phyloP scores from a whole-genome alignment of 805 yeast species.

The Pichia nanzhaoensis region DNA sequence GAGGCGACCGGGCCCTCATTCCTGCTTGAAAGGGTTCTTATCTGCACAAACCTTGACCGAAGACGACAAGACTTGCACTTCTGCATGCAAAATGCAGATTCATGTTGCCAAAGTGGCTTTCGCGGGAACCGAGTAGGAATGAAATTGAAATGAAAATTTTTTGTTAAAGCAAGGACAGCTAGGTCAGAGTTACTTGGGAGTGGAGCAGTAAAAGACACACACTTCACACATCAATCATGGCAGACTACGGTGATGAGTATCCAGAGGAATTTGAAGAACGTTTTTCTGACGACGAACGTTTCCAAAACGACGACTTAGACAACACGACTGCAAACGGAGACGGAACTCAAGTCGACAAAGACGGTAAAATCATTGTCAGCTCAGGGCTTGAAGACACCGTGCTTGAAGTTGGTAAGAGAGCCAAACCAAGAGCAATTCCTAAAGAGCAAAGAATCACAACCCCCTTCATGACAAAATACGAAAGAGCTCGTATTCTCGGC shows the following conservation, averaged over 20 bases:
- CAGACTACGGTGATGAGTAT: conserved; percentile 58
- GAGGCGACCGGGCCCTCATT: too few relatives aligned
- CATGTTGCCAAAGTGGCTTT: too few relatives aligned
- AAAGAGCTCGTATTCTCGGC: conserved; percentile 95
- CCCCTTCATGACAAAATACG: conserved; percentile 98
- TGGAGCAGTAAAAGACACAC: too few relatives aligned
- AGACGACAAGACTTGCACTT: too few relatives aligned
- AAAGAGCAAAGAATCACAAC: conserved; percentile 88
- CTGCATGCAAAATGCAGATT: too few relatives aligned
- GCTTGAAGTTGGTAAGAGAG: conserved; percentile 34
- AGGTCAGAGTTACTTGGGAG: too few relatives aligned
- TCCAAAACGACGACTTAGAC: conserved; percentile 23
- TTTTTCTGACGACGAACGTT: conserved; percentile 37
- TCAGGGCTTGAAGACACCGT: conserved; percentile 22
- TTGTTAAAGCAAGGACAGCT: too few relatives aligned
- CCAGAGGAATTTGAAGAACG: conserved; percentile 19
- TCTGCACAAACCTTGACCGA: too few relatives aligned
- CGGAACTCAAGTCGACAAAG: conserved; percentile 36
- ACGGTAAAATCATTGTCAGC: conserved; percentile 60
- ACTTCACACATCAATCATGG: conserved; percentile 30
- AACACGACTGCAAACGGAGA: conserved; percentile 3
- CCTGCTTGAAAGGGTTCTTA: too few relatives aligned
- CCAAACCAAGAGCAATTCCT: conserved; percentile 63
- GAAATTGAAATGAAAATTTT: too few relatives aligned
- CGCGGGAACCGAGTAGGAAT: too few relatives aligned